Conservation (phyloP, 495 filamentous ascomycete species). For the Aspergillus affinis region DNA sequence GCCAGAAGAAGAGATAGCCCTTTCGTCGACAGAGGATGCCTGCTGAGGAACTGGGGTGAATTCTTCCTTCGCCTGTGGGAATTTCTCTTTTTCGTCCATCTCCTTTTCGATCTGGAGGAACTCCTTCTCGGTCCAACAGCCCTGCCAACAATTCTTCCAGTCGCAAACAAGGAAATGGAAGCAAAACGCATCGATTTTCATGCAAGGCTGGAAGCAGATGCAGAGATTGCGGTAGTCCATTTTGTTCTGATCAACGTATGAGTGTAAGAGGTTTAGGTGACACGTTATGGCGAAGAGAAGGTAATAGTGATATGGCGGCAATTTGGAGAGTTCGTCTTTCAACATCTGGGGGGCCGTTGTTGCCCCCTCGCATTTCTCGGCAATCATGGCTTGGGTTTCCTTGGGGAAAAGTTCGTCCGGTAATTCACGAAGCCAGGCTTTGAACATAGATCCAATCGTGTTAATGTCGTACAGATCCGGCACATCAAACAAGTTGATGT, state of each 20-base stretch:
- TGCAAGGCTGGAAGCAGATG: constrained; percentile 92
- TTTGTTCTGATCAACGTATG: constrained; percentile 84
- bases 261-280: constrained; percentile 82
- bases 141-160: constrained; percentile 94
- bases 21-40: constrained; percentile 45
- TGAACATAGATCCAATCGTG: constrained; percentile 88
- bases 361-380: constrained; percentile 69
- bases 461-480: constrained; percentile 89
- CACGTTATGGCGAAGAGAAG: constrained; percentile 94
- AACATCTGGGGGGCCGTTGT: constrained; percentile 75
- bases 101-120: constrained; percentile 71
- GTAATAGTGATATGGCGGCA: constrained; percentile 93
- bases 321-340: constrained; percentile 83
- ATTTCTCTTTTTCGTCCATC: constrained; percentile 48
- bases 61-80: constrained; percentile 25
- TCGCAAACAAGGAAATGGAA: constrained; percentile 90
- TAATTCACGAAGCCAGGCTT: constrained; percentile 90
- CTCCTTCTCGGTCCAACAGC: constrained; percentile 86
- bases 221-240: constrained; percentile 92
- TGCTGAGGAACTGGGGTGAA: constrained; percentile 15
- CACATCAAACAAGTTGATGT: constrained; percentile 82
- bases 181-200: constrained; percentile 87
- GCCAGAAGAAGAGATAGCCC: constrained; percentile 63
- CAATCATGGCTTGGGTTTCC: constrained; percentile 69
- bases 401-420: constrained; percentile 89